Evolutionary conservation across 331 rosid genomes (phyloP), one percentile per base, ranked within the genome.

Genomic region (Malus hybrid): DNA sequence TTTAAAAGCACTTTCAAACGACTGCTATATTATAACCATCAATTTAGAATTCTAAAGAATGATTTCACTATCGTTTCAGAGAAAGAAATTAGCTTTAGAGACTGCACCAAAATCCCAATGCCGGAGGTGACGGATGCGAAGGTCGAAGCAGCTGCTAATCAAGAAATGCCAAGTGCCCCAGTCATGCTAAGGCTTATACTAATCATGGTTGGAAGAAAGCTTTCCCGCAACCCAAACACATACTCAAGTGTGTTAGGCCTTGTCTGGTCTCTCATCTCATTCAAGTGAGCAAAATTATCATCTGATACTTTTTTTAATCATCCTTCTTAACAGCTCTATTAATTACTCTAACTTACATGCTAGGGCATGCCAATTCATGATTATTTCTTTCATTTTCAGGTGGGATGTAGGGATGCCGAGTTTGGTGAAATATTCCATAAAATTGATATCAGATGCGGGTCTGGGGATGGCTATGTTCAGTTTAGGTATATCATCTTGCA

Each of bases 391-490:
- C 3, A 70, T 68, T 74, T 77, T 67, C 85, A 90, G 96, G 78
- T 90, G 93, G 96, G 74, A 87, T 64, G 63, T 90, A 71, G 89
- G 83, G 73, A 88, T 90, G 96, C 96, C 96, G 28, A 87, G 84
- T 83, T 59, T 90, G 81, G 79, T 90, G 14, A 87, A 90, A 65
- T 78, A 87, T 66, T 88, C 93, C 3, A 82, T 88, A 75, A 80
- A 87, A 71, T 87, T 88, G 65, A 75, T 90, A 56, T 87, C 96
- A 8, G 96, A 90, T 74, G 96, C 96, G 11, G 90, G 96, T 36
- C 91, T 90, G 36, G 96, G 96, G 59, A 90, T 90, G 96, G 93
- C 93, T 8, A 88, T 90, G 96, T 90, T 90, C 76, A 90, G 93
- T 48, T 82, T 90, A 80, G 96, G 93, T 86, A 86, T 36, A 20